Evolutionary conservation across 169 alveolate genomes (phyloP), one percentile per base, ranked within the genome.

Genomic region (Theileria parva): DNA sequence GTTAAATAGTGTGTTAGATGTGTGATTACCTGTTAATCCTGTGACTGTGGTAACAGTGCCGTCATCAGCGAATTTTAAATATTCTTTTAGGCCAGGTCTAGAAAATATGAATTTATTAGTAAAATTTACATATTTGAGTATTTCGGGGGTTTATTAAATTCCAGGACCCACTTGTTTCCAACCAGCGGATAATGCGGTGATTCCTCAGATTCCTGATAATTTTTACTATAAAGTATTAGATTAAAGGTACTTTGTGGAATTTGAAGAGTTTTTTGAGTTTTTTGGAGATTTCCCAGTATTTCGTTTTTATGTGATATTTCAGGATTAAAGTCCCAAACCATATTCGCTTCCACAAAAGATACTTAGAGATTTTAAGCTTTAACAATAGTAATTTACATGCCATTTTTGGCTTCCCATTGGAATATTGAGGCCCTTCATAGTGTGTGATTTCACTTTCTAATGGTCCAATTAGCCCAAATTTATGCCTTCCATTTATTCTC

Each of bases 81-180:
- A 9, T 53, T 81, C 88, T 48, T 67, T 75, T 17, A 48, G 66
- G 27, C 50, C 44, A 17, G 39, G 25, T 55, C 88, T 81, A 66
- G 37, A 68, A 6, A 75, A 11, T 0, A 23, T 5, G 37, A 8
- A 6, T 13, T 15, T 19, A n/a, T 27, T 7, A 1, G 6, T 15
- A 4, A n/a, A 28, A 32, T 8, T 6, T 81, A 75, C 88, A 66
- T 53, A 11, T 74, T 84, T 17, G 60, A 44, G 21, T 48, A 59
- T 57, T 78, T 74, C 57, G 72, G 37, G 65, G 61, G 39, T 28
- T 68, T 51, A 11, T 67, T 60, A 19, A 67, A 21, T 15, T 15
- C 23, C 11, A 84, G 70, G 57, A 32, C 67, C 90, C 90, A 84
- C 50, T 50, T 84, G 63, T 63, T 77, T 60, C 77, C 86, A 12